Conservation (phyloP, 148 eudicot genomes). For the Silene latifolia region DNA sequence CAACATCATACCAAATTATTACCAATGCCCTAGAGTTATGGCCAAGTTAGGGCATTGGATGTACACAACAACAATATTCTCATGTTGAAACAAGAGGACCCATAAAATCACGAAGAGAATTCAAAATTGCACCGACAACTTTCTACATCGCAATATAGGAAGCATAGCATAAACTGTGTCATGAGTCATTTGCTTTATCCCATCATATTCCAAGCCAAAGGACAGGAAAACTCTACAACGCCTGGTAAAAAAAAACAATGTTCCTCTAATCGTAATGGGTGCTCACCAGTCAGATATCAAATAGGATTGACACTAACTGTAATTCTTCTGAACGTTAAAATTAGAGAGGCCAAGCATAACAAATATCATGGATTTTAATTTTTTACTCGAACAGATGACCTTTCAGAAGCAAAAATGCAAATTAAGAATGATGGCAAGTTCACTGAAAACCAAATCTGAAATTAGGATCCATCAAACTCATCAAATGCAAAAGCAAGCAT, state of each 20-base stretch:
- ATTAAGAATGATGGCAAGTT: background rate
- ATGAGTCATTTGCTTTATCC: background rate
- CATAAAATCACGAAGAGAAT: background rate
- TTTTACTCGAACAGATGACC: background rate
- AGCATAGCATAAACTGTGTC: background rate
- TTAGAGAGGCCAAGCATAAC: background rate
- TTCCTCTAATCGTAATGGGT: background rate
- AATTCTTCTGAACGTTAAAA: background rate
- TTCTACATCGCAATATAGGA: background rate
- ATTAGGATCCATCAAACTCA: background rate
- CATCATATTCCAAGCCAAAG: background rate
- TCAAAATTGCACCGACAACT: background rate
- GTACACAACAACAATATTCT: background rate
- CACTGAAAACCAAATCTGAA: background rate
- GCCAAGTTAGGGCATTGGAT: background rate
- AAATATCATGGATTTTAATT: background rate
- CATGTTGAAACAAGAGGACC: background rate
- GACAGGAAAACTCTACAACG: no score
- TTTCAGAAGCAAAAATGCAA: background rate
- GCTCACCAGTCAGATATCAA: background rate
- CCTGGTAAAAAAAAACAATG: background rate
- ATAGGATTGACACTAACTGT: background rate
- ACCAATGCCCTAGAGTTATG: background rate
- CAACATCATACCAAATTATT: background rate
- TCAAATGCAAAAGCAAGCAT: background rate